These are phyloP conservation scores for Ogataea hybrid DNA, from an alignment of 1,139 yeast genomes.

Conservation along the genomic window DNA sequence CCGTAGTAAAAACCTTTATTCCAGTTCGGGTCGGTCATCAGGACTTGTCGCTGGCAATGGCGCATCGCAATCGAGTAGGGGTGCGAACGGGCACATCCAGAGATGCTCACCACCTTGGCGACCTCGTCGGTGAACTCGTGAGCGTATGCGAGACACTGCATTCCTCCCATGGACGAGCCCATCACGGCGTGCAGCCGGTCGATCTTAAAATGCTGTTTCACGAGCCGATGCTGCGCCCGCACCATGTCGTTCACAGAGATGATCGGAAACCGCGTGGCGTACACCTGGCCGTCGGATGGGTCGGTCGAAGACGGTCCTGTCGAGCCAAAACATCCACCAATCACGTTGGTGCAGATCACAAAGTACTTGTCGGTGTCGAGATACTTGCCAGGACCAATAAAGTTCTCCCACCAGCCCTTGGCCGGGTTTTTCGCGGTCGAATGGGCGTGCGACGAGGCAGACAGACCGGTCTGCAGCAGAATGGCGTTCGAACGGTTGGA, in stretches of 20 bases:
- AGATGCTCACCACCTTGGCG: slow-evolving; percentile 66
- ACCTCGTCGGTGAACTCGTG: slow-evolving; percentile 80
- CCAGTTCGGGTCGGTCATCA: slow-evolving; percentile 96
- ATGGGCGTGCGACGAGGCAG: slow-evolving; percentile 94
- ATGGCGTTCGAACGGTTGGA: slow-evolving; percentile 64
- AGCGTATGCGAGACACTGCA: slow-evolving; percentile 90
- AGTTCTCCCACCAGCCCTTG: slow-evolving; percentile 96
- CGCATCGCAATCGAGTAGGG: slow-evolving; percentile 94
- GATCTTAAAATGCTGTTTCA: slow-evolving; percentile 61
- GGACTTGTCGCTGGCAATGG: slow-evolving; percentile 87
- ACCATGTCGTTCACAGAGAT: slow-evolving; percentile 87
- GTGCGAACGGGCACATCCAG: slow-evolving; percentile 92
- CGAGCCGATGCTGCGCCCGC: slow-evolving; percentile 75
- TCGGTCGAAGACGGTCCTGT: slow-evolving; percentile 88
- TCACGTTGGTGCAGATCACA: slow-evolving; percentile 83
- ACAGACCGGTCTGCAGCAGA: slow-evolving; percentile 83
- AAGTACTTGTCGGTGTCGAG: slow-evolving; percentile 80
- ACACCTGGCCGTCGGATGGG: slow-evolving; percentile 64
- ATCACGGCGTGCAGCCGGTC: slow-evolving; percentile 69
- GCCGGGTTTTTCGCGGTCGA: slow-evolving; percentile 68
- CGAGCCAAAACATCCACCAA: slow-evolving; percentile 94
- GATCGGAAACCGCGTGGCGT: slow-evolving; percentile 88
- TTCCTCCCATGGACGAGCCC: slow-evolving; percentile 97
- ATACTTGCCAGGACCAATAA: slow-evolving; percentile 80
- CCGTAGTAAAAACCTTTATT: slow-evolving; percentile 82